phyloP scores from a whole-genome alignment of 129 eudicot species.

The Scalesia atractyloides region DNA sequence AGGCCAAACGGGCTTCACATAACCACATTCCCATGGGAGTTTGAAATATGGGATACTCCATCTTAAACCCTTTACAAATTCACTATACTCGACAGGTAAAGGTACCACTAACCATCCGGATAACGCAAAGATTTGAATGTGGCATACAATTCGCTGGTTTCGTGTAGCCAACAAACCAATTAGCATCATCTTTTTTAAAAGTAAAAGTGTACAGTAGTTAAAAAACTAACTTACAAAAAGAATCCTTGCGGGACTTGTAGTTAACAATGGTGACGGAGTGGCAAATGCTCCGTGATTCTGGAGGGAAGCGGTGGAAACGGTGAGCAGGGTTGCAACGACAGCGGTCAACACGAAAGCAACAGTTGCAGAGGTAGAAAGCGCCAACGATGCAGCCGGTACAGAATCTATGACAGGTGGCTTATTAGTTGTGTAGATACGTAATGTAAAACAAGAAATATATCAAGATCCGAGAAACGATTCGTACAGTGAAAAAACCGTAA shows the following conservation, averaged over 20 bases:
- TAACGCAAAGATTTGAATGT: conserved; percentile 80
- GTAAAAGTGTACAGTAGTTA: background rate
- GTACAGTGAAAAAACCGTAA: conserved; percentile 79
- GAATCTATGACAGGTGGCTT: conserved; percentile 51
- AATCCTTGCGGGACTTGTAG: conserved; percentile 66
- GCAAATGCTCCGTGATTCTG: conserved; percentile 67
- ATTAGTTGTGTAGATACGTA: conserved; percentile 3
- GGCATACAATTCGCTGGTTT: conserved; percentile 80
- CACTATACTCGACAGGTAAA: conserved; percentile 84
- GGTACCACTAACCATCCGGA: conserved; percentile 87
- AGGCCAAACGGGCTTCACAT: conserved; percentile 48
- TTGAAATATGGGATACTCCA: conserved; percentile 96
- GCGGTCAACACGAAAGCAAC: conserved; percentile 68
- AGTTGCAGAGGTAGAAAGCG: conserved; percentile 58
- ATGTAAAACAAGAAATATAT: background rate
- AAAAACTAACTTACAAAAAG: conserved; percentile 62
- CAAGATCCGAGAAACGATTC: conserved; percentile 25
- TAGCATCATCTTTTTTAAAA: background rate
- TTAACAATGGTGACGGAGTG: conserved; percentile 51
- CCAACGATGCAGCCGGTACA: conserved; percentile 58
- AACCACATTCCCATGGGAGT: conserved; percentile 79
- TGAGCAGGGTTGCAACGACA: conserved; percentile 67
- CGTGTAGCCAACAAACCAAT: conserved; percentile 23
- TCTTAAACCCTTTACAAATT: conserved; percentile 70
- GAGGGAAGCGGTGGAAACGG: conserved; percentile 72